phyloP scores from a whole-genome alignment of 495 filamentous ascomycete genomes.

The Neurospora sp. region DNA sequence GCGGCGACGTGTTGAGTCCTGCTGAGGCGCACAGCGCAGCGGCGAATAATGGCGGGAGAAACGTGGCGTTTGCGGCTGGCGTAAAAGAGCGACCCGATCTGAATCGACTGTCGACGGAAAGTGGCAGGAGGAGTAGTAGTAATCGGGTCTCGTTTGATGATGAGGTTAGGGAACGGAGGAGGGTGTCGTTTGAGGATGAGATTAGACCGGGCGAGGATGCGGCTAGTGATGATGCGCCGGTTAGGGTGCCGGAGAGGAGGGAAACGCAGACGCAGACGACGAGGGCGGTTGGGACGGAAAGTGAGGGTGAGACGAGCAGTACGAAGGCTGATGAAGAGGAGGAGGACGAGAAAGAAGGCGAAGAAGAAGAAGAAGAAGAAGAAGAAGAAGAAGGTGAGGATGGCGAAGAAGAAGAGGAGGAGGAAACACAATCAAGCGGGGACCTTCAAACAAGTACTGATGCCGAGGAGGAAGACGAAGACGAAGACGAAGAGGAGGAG shows the following conservation, averaged over 20 bases:
- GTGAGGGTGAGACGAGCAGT: background rate
- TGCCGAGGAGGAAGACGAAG: slow-evolving; percentile 6
- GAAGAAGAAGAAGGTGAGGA: background rate
- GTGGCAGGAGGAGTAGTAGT: slow-evolving; percentile 2
- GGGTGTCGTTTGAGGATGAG: background rate
- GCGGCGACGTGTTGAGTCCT: slow-evolving; percentile 69
- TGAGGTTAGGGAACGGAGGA: background rate
- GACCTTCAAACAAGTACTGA: background rate
- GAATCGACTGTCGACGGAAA: background rate
- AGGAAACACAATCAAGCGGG: background rate
- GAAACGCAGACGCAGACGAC: background rate
- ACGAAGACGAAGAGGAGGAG: slow-evolving; percentile 9
- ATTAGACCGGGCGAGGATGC: background rate
- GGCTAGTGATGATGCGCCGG: background rate
- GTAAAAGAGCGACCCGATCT: slow-evolving; percentile 16
- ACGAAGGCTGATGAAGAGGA: background rate
- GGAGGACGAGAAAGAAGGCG: background rate
- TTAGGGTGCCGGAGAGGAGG: background rate
- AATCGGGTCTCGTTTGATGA: background rate
- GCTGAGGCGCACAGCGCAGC: slow-evolving; percentile 38
- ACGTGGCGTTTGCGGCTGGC: slow-evolving; percentile 61
- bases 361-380: background rate
- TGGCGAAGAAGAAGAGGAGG: background rate
- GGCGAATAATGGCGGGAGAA: slow-evolving; percentile 34
- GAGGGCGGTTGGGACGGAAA: background rate